phyloP scores from a whole-genome alignment of 148 eudicot genomes.

The Limonium bicolor region DNA sequence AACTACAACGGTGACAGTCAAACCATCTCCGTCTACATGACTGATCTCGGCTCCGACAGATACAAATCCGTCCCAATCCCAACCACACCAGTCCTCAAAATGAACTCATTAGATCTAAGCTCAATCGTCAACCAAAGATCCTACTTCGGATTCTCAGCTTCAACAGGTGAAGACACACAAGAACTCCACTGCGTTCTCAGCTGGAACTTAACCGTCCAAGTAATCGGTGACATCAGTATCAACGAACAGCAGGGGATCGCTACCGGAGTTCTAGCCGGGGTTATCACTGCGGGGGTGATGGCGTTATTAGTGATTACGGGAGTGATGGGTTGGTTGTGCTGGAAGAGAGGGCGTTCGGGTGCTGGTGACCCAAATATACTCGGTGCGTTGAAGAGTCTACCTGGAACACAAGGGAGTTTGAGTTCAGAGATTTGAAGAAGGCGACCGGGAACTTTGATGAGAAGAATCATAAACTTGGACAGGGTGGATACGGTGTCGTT shows the following conservation, averaged over 20 bases:
- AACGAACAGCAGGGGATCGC: neutral
- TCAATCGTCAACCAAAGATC: conserved; percentile 23
- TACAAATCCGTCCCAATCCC: conserved; percentile 20
- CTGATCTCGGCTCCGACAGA: conserved; percentile 9
- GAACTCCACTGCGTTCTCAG: conserved; percentile 65
- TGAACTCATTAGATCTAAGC: conserved; percentile 27
- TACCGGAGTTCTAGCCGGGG: conserved; percentile 8
- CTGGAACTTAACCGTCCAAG: conserved; percentile 70
- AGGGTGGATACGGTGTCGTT: conserved; percentile 76
- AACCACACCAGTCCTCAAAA: conserved; percentile 21
- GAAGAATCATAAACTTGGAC: conserved; percentile 51
- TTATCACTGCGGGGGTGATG: conserved; percentile 9
- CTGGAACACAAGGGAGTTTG: conserved; percentile 66
- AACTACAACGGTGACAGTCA: conserved; percentile 38
- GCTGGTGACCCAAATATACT: conserved; percentile 25
- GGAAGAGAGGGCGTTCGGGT: conserved; percentile 7
- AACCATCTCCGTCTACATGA: conserved; percentile 35
- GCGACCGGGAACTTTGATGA: conserved; percentile 65
- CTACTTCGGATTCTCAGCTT: conserved; percentile 75
- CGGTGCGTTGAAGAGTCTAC: conserved; percentile 51
- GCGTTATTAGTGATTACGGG: conserved; percentile 4
- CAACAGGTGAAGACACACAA: conserved; percentile 27
- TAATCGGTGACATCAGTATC: no score
- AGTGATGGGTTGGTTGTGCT: conserved; percentile 6
- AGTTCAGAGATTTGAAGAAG: conserved; percentile 46